phyloP scores from a whole-genome alignment of 2,329 filamentous ascomycete species.

The Clarireedia homoeocarpa region DNA sequence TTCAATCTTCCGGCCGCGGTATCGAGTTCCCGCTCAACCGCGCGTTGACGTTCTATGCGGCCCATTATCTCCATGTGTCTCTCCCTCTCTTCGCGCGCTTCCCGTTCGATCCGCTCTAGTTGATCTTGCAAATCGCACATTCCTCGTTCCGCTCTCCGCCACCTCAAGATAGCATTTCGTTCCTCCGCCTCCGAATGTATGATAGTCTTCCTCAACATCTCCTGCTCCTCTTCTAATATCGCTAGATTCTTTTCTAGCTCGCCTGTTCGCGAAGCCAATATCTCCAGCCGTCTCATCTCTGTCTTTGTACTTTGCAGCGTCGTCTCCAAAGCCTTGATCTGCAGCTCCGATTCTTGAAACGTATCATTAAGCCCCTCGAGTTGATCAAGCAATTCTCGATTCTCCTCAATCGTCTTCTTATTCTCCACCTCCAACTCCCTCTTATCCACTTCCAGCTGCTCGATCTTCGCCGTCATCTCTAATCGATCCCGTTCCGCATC shows the following conservation, averaged over 20 bases:
- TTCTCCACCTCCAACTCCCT: constrained; percentile 68
- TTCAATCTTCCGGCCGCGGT: constrained; percentile 74
- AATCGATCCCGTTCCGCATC: constrained; percentile 80
- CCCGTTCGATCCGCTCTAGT: constrained; percentile 79
- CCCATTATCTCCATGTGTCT: constrained; percentile 73
- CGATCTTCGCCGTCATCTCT: constrained; percentile 12
- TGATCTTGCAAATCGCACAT: constrained; percentile 77
- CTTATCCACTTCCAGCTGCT: constrained; percentile 55
- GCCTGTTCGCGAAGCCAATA: constrained; percentile 64
- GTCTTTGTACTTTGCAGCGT: constrained; percentile 71
- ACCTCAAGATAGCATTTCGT: constrained; percentile 70
- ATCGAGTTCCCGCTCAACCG: constrained; percentile 74
- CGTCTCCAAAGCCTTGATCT: constrained; percentile 68
- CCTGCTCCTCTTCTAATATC: constrained; percentile 75
- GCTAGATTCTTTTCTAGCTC: constrained; percentile 75
- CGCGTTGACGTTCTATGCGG: constrained; percentile 76
- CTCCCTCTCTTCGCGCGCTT: constrained; percentile 71
- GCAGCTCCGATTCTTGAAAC: constrained; percentile 72
- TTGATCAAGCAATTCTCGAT: constrained; percentile 71
- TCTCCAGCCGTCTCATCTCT: constrained; percentile 66
- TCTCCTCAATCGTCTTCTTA: constrained; percentile 72
- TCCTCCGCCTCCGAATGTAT: constrained; percentile 64
- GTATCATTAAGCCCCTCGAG: constrained; percentile 75
- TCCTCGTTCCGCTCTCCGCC: constrained; percentile 76
- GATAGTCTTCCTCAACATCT: constrained; percentile 59